Evolutionary conservation across 2,329 filamentous ascomycete species (phyloP).

Genomic region (Fusarium lateritium): DNA sequence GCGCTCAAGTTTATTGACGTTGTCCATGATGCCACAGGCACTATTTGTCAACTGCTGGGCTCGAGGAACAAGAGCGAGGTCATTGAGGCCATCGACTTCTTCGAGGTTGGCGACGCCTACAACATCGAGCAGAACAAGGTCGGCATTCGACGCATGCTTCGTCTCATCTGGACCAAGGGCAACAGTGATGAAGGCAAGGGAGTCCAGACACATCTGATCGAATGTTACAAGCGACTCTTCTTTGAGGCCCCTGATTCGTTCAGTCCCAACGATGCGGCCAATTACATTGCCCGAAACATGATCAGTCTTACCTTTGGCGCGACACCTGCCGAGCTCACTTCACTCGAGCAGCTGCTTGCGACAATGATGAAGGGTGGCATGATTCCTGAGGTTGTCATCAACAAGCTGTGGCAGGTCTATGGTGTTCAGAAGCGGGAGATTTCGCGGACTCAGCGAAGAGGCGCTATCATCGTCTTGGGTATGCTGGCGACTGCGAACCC

Average conservation of each 20-base stretch:
- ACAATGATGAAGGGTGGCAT: slow-evolving; percentile 98
- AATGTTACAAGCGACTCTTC: slow-evolving; percentile 95
- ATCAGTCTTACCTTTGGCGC: slow-evolving; percentile 98
- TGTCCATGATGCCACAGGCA: slow-evolving; percentile 84
- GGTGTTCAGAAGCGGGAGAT: slow-evolving; percentile 94
- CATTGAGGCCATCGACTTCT: slow-evolving; percentile 99
- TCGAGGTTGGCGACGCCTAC: slow-evolving; percentile 95
- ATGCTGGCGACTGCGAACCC: slow-evolving; percentile 96
- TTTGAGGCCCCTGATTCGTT: slow-evolving; percentile 95
- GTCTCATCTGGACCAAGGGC: slow-evolving; percentile 98
- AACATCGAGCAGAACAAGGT: slow-evolving; percentile 93
- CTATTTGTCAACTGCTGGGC: slow-evolving; percentile 88
- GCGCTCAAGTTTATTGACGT: slow-evolving; percentile 95
- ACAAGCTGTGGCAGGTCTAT: slow-evolving; percentile 98
- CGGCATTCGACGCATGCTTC: slow-evolving; percentile 95
- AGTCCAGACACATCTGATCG: slow-evolving; percentile 95
- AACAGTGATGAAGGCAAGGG: slow-evolving; percentile 99
- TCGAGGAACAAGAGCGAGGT: slow-evolving; percentile 99
- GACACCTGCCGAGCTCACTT: slow-evolving; percentile 94
- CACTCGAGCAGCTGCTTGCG: slow-evolving; percentile 91
- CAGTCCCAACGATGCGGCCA: slow-evolving; percentile 89
- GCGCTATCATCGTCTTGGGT: slow-evolving; percentile 94
- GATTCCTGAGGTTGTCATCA: slow-evolving; percentile 86
- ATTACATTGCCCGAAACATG: slow-evolving; percentile 98
- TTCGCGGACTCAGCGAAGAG: slow-evolving; percentile 89